These are phyloP conservation scores for Rhododendron griersonianum DNA, from an alignment of 148 eudicot genomes.

Conservation along the genomic window DNA sequence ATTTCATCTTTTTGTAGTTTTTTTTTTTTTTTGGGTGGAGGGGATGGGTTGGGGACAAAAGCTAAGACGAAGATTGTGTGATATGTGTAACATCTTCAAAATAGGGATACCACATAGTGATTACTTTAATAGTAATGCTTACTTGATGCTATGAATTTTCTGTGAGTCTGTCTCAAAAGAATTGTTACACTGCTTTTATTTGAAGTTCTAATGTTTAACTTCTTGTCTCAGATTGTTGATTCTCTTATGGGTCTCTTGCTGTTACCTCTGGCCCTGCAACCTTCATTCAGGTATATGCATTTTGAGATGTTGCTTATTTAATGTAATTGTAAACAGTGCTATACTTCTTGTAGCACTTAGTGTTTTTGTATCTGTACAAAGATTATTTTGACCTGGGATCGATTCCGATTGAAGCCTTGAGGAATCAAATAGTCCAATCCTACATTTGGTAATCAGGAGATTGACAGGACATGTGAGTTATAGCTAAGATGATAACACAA, in stretches of 20 bases:
- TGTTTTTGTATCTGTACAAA: neutral
- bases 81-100: neutral
- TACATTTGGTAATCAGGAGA: neutral
- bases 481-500: neutral
- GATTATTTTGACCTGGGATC: neutral
- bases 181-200: neutral
- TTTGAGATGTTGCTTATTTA: neutral
- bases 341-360: neutral
- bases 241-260: conserved; percentile 32
- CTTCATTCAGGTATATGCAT: conserved; percentile 48
- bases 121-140: neutral
- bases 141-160: neutral
- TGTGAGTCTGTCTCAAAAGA: neutral
- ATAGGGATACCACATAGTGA: neutral
- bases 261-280: conserved; percentile 56
- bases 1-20: neutral
- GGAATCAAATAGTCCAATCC: neutral
- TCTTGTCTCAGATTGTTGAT: conserved; percentile 41
- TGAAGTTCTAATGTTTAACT: neutral
- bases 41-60: neutral
- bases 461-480: neutral
- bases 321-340: neutral
- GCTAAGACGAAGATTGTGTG: neutral
- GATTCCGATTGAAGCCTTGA: neutral
- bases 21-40: neutral